Percentiles rank a stretch among this genome's conserved stretches.
Evolutionary conservation across 805 yeast genomes (phyloP).

Genomic region (Cyberlindnera mrakii): DNA sequence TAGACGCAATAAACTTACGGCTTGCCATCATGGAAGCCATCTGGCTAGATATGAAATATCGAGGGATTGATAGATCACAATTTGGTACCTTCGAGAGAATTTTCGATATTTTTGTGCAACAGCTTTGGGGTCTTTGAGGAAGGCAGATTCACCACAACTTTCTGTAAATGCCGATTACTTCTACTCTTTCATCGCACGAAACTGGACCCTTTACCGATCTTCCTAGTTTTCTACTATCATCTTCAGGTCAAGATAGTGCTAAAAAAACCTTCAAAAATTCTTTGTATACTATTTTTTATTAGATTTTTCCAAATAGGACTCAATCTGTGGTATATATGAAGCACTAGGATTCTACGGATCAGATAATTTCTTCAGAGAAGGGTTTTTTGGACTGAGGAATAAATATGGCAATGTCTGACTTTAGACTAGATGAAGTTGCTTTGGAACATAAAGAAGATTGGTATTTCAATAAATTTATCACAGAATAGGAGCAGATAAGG

Average conservation of each 20-base stretch:
- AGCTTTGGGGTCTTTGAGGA: constrained; percentile 23
- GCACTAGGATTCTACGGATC: constrained; percentile 73
- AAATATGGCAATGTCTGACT: constrained; percentile 79
- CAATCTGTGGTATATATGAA: constrained; percentile 79
- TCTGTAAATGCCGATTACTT: constrained; percentile 79
- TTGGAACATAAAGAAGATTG: constrained; percentile 18
- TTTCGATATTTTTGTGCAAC: constrained; percentile 59
- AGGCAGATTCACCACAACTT: constrained; percentile 42
- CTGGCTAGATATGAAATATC: constrained; percentile 66
- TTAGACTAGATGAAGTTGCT: constrained; percentile 44
- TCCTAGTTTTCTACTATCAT: constrained; percentile 88
- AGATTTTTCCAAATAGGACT: constrained; percentile 81
- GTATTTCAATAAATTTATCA: constrained; percentile 28
- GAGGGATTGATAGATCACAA: constrained; percentile 64
- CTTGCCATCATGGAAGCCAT: constrained; percentile 82
- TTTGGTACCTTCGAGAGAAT: constrained; percentile 78
- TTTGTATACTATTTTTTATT: constrained; percentile 94
- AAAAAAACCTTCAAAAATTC: constrained; percentile 82
- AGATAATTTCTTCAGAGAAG: constrained; percentile 77
- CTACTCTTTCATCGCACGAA: constrained; percentile 77
- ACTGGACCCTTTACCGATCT: constrained; percentile 89
- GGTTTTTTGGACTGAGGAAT: constrained; percentile 82
- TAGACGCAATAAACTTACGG: constrained; percentile 69
- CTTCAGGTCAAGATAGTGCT: constrained; percentile 87
- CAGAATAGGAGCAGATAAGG: constrained; percentile 56